phyloP scores from a whole-genome alignment of 805 yeast species.

The Cyberlindnera sargentensis region DNA sequence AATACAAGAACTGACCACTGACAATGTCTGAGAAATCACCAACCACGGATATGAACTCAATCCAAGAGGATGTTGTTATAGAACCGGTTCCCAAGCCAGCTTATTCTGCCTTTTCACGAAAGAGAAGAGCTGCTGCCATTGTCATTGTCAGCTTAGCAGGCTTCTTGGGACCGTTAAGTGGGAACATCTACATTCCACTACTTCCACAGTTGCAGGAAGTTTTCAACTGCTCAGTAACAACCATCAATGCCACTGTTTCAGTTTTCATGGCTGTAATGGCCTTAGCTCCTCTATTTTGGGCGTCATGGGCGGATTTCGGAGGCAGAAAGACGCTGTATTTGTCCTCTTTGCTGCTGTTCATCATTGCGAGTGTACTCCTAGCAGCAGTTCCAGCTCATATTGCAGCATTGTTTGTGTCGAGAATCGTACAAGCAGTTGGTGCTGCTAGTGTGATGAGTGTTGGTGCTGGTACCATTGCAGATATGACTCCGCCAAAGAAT shows the following conservation, averaged over 20 bases:
- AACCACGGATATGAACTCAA: no score
- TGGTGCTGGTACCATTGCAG: conserved; percentile 89
- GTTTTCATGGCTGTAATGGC: conserved; percentile 52
- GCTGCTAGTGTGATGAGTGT: conserved; percentile 85
- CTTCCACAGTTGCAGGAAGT: conserved; percentile 37
- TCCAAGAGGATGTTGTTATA: neutral
- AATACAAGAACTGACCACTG: no score
- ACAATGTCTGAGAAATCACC: no score
- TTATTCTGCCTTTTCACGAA: conserved; percentile 29
- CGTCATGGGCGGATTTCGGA: conserved; percentile 45
- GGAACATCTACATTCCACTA: conserved; percentile 51
- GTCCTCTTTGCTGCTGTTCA: conserved; percentile 46
- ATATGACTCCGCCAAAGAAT: conserved; percentile 55
- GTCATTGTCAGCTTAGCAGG: conserved; percentile 41
- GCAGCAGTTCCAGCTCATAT: conserved; percentile 58
- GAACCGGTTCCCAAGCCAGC: neutral
- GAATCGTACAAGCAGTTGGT: conserved; percentile 73
- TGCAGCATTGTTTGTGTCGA: conserved; percentile 59
- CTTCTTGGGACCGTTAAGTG: conserved; percentile 49
- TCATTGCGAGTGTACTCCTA: conserved; percentile 58
- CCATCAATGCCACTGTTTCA: conserved; percentile 49
- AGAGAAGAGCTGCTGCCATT: conserved; percentile 29
- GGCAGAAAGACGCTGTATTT: conserved; percentile 64
- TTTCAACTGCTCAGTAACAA: conserved; percentile 33
- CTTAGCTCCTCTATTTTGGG: conserved; percentile 50